Base-by-base conservation (phyloP, 2,329 filamentous ascomycete species). In the Diaporthe australafricana region DNA sequence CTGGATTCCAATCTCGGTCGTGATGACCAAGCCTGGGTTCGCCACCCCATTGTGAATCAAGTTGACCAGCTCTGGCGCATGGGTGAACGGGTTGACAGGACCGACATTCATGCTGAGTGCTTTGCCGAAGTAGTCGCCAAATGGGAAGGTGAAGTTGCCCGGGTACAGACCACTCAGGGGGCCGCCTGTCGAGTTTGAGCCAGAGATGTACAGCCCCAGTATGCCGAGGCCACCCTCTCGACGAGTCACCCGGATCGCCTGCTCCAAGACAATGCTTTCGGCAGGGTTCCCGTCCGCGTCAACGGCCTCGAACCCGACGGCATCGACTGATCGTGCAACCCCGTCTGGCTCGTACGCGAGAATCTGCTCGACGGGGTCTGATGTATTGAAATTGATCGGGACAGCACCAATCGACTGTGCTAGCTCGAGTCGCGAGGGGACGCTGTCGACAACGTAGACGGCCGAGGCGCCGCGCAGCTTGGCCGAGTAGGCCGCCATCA, bases 1-100 rank as follows among this genome's bases (percentile, higher is more conserved):
- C 2, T 92, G 89, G 30, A 92, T 87, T 17, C 82, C 83, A 71
- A 92, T 88, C 25, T 42, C 60, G 11, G 35, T 30, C 20, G 32
- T 65, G 40, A 65, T 45, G 25, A 65, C 42, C 25, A 65, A 47
- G 60, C 40, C 40, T 20, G 40, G 40, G 8, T 30, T n/a, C 35
- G 40, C 60, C 40, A 9, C 9, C 1, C 35, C 60, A 27, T 45
- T 22, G 35, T 38, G 25, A 47, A 65, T 65, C 25, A 65, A 45
- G 9, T 30, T 45, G 25, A 42, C 42, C 32, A 65, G 60, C 35
- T 42, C 42, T 2, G 32, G 32, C 25, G 32, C 60, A 22, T 40
- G 32, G 40, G 60, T 50, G 47, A 50, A 50, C 22, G 47, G 47
- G n/a, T 50, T 50, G 47, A 50, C 47, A 16, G 47, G 47, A 22